Percentiles rank a stretch among this genome's conserved stretches.
Evolutionary conservation across 257 asterid species (phyloP).

Genomic region (Solanum paucissectum): DNA sequence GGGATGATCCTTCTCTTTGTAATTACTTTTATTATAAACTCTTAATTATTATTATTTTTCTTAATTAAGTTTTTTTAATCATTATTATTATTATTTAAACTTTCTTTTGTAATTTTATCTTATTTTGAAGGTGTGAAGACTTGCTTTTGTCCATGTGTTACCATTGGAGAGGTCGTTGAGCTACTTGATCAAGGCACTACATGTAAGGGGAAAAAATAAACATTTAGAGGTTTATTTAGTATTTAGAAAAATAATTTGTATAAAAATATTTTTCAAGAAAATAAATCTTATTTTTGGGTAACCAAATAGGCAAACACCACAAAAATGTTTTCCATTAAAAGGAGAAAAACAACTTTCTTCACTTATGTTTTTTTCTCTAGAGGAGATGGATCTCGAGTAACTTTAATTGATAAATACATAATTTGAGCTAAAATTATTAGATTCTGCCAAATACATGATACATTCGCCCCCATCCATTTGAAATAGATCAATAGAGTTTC

Average conservation of each 20-base stretch:
- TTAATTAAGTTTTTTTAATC: background rate
- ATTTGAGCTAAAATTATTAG: background rate
- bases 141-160: slow-evolving; percentile 26
- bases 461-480: background rate
- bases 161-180: slow-evolving; percentile 21
- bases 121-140: slow-evolving; percentile 17
- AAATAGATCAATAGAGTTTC: background rate
- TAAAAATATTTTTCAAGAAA: background rate
- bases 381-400: background rate
- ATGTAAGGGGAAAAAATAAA: slow-evolving; percentile 3
- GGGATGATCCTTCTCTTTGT: slow-evolving; percentile 19
- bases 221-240: background rate
- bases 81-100: background rate
- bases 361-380: background rate
- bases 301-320: background rate
- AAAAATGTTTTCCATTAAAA: background rate
- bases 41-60: background rate
- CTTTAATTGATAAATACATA: background rate
- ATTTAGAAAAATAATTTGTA: background rate
- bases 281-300: background rate
- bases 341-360: background rate
- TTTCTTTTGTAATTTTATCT: background rate
- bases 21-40: background rate
- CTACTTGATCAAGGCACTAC: slow-evolving; percentile 28
- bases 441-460: background rate